Percentiles rank a stretch among this genome's conserved stretches.
These are phyloP conservation scores for Arachis stenosperma DNA, from an alignment of 306 rosid species.

Conservation along the genomic window DNA sequence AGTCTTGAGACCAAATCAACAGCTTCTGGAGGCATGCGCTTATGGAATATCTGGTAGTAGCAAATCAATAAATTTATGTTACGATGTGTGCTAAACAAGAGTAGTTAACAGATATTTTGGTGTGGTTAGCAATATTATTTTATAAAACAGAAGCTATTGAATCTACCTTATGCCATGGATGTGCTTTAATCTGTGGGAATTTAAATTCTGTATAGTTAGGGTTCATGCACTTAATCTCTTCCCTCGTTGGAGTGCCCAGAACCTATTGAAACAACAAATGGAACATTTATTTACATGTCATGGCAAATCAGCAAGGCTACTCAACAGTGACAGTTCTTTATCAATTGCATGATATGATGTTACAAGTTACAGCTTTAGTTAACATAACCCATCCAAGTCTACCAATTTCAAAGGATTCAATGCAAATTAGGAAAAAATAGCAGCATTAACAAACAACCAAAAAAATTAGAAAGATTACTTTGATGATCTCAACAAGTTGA, in stretches of 20 bases:
- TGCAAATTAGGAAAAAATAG: background rate
- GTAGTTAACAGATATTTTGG: constrained; percentile 11
- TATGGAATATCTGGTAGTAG: constrained; percentile 70
- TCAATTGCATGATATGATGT: background rate
- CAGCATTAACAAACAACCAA: background rate
- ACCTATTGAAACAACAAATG: constrained; percentile 50
- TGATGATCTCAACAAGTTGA: constrained; percentile 94
- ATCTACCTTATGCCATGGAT: constrained; percentile 94
- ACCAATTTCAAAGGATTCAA: constrained; percentile 4
- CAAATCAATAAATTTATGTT: constrained; percentile 25
- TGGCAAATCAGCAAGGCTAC: constrained; percentile 1
- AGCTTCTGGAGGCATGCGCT: constrained; percentile 96
- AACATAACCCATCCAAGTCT: constrained; percentile 6
- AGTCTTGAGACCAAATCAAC: constrained; percentile 95
- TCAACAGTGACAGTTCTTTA: constrained; percentile 1
- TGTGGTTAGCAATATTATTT: background rate
- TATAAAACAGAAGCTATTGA: background rate
- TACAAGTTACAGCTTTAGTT: constrained; percentile 7
- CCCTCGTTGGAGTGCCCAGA: constrained; percentile 93
- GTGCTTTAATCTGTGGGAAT: constrained; percentile 94
- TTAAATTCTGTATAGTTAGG: constrained; percentile 92
- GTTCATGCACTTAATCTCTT: constrained; percentile 95
- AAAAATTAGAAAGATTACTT: constrained; percentile 53
- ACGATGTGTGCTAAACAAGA: background rate
- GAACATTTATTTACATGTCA: background rate